A percentile compares a stretch with the other conserved stretches of the same genome.
Conservation (phyloP, 1,284 basidiomycete species). For the Pascua guehoae region DNA sequence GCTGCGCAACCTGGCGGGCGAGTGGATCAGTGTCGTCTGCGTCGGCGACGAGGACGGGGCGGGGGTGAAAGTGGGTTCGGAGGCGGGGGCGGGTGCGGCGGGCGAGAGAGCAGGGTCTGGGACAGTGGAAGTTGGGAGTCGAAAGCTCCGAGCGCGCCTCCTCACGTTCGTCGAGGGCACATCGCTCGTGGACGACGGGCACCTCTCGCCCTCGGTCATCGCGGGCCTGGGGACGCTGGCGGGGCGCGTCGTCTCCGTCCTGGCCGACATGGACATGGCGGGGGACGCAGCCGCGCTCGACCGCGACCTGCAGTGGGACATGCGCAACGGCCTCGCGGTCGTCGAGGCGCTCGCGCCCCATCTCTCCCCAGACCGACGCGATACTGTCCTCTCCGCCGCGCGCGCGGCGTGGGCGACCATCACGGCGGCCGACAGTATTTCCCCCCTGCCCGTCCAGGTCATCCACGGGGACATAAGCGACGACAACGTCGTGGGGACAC, state of each 20-base stretch:
- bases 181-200: slow-evolving; percentile 6
- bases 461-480: slow-evolving; percentile 17
- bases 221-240: slow-evolving; percentile 6
- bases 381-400: background rate
- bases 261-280: background rate
- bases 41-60: background rate
- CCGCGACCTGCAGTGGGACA: slow-evolving; percentile 16
- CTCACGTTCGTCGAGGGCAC: slow-evolving; percentile 10
- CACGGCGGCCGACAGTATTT: background rate
- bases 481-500: slow-evolving; percentile 14
- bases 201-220: slow-evolving; percentile 2
- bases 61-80: no score
- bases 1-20: background rate
- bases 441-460: slow-evolving; percentile 2
- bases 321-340: slow-evolving; percentile 11
- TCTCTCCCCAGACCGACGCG: background rate
- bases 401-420: slow-evolving; percentile 2
- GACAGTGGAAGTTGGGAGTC: background rate
- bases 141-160: slow-evolving; percentile 5
- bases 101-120: no score
- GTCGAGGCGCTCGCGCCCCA: slow-evolving; percentile 3
- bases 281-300: slow-evolving; percentile 1
- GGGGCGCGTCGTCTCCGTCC: background rate
- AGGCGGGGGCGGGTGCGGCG: no score
- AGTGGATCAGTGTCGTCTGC: background rate